Evolutionary conservation across 257 asterid species (phyloP).

Genomic region (Primulina huaijiensis): DNA sequence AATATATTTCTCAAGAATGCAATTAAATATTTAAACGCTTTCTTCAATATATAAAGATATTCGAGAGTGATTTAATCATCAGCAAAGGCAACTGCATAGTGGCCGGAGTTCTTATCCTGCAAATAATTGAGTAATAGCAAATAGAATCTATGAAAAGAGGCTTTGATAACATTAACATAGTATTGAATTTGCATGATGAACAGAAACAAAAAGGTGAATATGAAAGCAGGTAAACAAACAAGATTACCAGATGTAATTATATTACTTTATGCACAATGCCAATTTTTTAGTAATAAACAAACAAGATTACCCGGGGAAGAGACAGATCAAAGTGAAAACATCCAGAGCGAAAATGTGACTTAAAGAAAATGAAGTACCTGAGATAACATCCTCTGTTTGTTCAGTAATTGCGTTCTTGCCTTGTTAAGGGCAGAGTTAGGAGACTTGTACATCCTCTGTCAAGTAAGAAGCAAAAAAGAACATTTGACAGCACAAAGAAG

Average conservation of each 20-base stretch:
- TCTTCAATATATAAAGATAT: not conserved
- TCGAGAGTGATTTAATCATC: conserved; percentile 28
- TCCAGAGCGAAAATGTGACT: not conserved
- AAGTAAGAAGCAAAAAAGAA: not conserved
- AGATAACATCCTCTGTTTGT: conserved; percentile 70
- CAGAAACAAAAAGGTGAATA: not conserved
- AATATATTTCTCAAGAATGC: not conserved
- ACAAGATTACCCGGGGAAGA: not conserved
- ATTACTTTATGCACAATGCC: not conserved
- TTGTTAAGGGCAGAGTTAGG: conserved; percentile 76
- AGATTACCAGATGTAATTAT: not conserved
- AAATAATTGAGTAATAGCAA: not conserved
- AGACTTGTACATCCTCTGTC: conserved; percentile 73
- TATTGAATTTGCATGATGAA: not conserved
- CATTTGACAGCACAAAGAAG: not conserved
- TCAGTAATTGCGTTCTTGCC: conserved; percentile 76
- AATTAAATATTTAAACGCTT: not conserved
- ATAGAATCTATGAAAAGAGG: not conserved
- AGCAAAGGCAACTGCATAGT: conserved; percentile 46
- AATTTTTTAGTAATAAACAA: not conserved
- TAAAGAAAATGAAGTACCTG: conserved; percentile 43
- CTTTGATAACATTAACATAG: not conserved
- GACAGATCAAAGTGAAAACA: not conserved
- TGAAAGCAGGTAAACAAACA: not conserved
- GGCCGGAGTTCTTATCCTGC: conserved; percentile 73